Base-by-base conservation (phyloP, 1,284 basidiomycete genomes). In the Cryptococcus sp. region DNA sequence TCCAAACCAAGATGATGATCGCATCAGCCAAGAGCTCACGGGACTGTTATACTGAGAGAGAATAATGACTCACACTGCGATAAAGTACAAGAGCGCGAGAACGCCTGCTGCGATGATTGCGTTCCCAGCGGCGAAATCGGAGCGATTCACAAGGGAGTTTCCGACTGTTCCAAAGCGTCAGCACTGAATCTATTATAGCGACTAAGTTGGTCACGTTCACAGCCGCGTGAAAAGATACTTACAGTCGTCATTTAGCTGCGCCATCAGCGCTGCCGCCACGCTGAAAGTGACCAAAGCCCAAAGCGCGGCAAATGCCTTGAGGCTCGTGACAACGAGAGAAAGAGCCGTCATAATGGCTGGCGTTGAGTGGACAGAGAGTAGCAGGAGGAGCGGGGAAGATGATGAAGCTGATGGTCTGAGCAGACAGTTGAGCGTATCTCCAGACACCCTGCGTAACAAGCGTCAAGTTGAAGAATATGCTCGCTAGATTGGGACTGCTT, bases 81-180 rank as follows among this genome's bases (percentile, higher is more conserved):
- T n/a, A 26, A 68, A 65, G 60, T 70, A 75, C 25, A 73, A 5
- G 47, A 66, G 49, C 26, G 59, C 50, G 19, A 74, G 38, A 6
- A 70, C 47, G 19, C 65, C 64, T 41, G 65, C 63, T 0, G 73
- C 73, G 46, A 75, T 63, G 25, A 70, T 50, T 13, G 70, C 73
- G 39, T 67, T 72, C 37, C 59, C 71, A 22, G 60, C 57, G 49
- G 62, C 63, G 57, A 70, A 60, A 41, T 62, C 58, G 23, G 58
- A 63, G 49, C 57, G 49, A 50, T 58, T 56, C 45, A 61, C 49
- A 11, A 26, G 48, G 37, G 46, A 55, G 8, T 50, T 51, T 5
- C 59, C 60, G 50, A 59, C 64, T 62, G 43, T 17, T 3, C 23
- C 25, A 50, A 17, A n/a, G n/a, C 11, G 29, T 38, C 44, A 25